Evolutionary conservation across 2,329 filamentous ascomycete genomes (phyloP).

Genomic region (Colletotrichum camelliae): DNA sequence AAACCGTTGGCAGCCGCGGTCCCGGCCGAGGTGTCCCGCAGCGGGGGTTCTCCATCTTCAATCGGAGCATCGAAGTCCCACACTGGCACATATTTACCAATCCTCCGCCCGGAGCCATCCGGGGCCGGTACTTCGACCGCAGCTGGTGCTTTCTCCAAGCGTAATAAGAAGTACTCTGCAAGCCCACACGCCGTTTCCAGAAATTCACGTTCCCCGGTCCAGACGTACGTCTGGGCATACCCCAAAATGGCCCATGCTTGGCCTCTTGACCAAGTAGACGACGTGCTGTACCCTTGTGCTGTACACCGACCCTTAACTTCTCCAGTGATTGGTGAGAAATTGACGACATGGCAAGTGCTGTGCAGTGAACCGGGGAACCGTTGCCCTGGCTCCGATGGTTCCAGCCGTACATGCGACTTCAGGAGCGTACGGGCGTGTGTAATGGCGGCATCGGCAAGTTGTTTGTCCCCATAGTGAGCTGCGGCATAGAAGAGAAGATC

Average conservation of each 20-base stretch:
- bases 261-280: constrained; percentile 53
- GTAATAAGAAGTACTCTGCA: background rate
- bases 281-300: constrained; percentile 49
- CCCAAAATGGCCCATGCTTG: constrained; percentile 56
- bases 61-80: constrained; percentile 51
- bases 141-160: background rate
- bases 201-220: constrained; percentile 47
- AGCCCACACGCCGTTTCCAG: constrained; percentile 34
- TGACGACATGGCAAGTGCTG: background rate
- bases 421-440: constrained; percentile 43
- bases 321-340: background rate
- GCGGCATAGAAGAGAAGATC: constrained; percentile 44
- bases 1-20: constrained; percentile 45
- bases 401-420: background rate
- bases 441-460: constrained; percentile 39
- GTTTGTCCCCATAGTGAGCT: constrained; percentile 30
- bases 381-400: background rate
- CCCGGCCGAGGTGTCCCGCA: constrained; percentile 36
- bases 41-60: constrained; percentile 15
- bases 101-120: constrained; percentile 30
- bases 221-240: constrained; percentile 52
- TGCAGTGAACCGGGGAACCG: background rate
- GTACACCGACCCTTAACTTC: constrained; percentile 32
- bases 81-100: constrained; percentile 32
- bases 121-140: background rate